Evolutionary conservation across 164 flowering plant species (phyloP).

Genomic region (Annona squamosa): DNA sequence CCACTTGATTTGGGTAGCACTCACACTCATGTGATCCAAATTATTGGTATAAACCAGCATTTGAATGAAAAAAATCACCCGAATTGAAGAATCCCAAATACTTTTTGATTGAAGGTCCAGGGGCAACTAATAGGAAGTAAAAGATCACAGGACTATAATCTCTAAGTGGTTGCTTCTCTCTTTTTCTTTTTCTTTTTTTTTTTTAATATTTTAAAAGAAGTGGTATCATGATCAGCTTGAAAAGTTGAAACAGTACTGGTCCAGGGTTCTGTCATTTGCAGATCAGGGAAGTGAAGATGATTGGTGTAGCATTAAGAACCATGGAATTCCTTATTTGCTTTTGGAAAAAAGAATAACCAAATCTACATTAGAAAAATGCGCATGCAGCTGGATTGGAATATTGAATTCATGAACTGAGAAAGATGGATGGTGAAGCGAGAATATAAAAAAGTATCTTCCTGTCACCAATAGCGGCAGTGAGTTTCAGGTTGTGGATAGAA

Average conservation of each 20-base stretch:
- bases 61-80: not conserved
- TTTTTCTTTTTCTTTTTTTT: no score
- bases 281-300: not conserved
- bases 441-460: not conserved
- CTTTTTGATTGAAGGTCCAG: not conserved
- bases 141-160: not conserved
- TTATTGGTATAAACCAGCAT: not conserved
- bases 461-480: not conserved
- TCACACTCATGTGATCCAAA: not conserved
- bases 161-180: no score
- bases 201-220: not conserved
- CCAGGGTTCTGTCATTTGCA: no score
- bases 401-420: not conserved
- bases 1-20: no score
- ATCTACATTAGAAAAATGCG: not conserved
- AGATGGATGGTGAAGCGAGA: not conserved
- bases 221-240: not conserved
- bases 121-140: not conserved
- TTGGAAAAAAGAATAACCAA: not conserved
- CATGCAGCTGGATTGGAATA: not conserved
- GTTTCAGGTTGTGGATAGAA: constrained; percentile 4
- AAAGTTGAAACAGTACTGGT: not conserved
- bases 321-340: not conserved
- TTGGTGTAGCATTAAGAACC: not conserved
- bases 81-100: not conserved